These are phyloP conservation scores for Exidia glandulosa DNA, from an alignment of 768 basidiomycete genomes.

Conservation along the genomic window DNA sequence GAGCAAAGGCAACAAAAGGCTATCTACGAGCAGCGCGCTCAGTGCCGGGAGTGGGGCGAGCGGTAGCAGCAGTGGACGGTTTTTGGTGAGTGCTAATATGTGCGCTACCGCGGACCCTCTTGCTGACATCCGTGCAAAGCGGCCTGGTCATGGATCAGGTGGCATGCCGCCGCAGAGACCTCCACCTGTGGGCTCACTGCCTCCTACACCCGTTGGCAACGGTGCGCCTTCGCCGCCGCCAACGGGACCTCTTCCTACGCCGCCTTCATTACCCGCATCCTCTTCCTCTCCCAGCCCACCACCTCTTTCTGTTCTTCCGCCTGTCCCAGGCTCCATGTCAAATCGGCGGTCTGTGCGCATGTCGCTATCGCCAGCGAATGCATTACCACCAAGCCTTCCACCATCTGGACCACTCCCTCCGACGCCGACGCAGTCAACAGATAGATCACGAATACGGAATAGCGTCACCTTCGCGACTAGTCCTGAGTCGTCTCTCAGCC, in stretches of 20 bases:
- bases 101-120: not conserved
- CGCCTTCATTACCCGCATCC: not conserved
- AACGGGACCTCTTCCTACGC: not conserved
- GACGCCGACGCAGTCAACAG: not conserved
- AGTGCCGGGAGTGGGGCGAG: not conserved
- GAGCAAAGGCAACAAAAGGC: not conserved
- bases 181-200: not conserved
- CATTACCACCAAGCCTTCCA: not conserved
- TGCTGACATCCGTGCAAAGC: not conserved
- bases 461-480: not conserved
- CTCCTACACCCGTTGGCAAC: not conserved
- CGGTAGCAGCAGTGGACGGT: not conserved
- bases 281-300: not conserved
- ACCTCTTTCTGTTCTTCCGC: not conserved
- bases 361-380: not conserved
- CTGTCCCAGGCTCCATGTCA: not conserved
- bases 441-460: not conserved
- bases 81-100: not conserved
- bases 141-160: not conserved
- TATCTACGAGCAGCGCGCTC: not conserved
- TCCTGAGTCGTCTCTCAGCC: not conserved
- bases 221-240: not conserved
- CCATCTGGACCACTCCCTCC: not conserved
- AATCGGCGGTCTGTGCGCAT: not conserved
- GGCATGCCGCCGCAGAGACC: not conserved